These are phyloP conservation scores for Nicotiana knightiana DNA, from an alignment of 257 asterid species.

Conservation along the genomic window DNA sequence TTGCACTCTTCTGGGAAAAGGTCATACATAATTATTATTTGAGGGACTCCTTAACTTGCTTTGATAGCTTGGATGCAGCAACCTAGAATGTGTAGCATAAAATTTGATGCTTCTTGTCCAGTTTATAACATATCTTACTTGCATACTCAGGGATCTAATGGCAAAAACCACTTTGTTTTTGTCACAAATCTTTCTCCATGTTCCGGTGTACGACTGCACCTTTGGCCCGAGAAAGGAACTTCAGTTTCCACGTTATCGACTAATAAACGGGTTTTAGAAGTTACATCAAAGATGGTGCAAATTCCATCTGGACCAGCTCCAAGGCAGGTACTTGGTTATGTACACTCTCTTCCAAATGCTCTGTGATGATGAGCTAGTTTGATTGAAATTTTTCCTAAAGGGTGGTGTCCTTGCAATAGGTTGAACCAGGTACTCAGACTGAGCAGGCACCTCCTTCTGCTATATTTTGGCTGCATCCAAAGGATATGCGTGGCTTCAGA, in stretches of 20 bases:
- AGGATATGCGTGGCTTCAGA: slow-evolving; percentile 75
- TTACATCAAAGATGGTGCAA: slow-evolving; percentile 85
- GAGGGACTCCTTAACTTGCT: neutral
- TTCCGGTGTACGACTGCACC: slow-evolving; percentile 89
- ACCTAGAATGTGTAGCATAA: slow-evolving; percentile 5
- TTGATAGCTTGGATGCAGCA: neutral
- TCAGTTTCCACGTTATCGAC: slow-evolving; percentile 38
- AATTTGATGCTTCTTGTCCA: neutral
- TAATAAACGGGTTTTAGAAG: slow-evolving; percentile 50
- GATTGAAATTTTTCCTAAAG: slow-evolving; percentile 4
- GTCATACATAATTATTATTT: neutral
- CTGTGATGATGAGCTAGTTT: slow-evolving; percentile 5
- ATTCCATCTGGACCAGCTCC: slow-evolving; percentile 99
- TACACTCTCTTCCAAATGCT: slow-evolving; percentile 8
- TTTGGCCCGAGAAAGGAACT: slow-evolving; percentile 75
- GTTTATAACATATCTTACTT: slow-evolving; percentile 11
- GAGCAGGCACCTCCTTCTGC: slow-evolving; percentile 99
- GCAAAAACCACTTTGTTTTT: slow-evolving; percentile 66
- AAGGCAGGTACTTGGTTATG: slow-evolving; percentile 68
- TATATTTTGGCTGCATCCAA: slow-evolving; percentile 83
- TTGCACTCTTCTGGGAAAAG: slow-evolving; percentile 5
- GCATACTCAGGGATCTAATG: slow-evolving; percentile 58
- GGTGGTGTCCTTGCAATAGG: slow-evolving; percentile 37
- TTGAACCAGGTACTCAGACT: slow-evolving; percentile 98
- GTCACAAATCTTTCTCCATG: slow-evolving; percentile 97